phyloP scores from a whole-genome alignment of 208 protist species.

The Leishmania tarentolae region DNA sequence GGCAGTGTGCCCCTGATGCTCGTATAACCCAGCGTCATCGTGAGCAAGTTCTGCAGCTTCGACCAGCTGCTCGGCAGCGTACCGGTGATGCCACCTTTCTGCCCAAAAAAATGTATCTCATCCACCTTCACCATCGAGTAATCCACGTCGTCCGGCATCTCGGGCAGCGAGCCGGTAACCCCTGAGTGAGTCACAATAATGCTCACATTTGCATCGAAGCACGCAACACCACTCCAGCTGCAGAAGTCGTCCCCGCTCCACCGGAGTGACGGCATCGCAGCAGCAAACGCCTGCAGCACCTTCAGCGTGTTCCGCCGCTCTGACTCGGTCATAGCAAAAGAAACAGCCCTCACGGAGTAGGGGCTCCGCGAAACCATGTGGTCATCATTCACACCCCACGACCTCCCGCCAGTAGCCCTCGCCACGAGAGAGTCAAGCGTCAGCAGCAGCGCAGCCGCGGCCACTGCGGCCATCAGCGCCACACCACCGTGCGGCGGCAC shows the following conservation, averaged over 20 bases:
- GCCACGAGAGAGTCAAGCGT: not conserved
- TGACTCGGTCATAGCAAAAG: too few relatives aligned
- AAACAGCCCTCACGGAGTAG: too few relatives aligned
- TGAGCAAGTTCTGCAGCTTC: too few relatives aligned
- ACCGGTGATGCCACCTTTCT: not conserved
- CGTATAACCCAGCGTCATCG: too few relatives aligned
- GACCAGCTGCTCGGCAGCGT: too few relatives aligned
- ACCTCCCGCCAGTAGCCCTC: not conserved
- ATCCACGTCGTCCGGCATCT: conserved; percentile 9
- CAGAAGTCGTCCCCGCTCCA: not conserved
- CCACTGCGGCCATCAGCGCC: not conserved
- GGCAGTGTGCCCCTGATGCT: conserved; percentile 4
- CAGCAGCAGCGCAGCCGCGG: not conserved
- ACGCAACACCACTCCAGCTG: not conserved
- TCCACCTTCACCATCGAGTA: not conserved
- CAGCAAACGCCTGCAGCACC: too few relatives aligned
- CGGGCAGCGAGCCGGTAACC: not conserved
- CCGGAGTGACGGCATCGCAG: too few relatives aligned
- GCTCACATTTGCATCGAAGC: too few relatives aligned
- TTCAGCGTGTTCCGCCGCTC: too few relatives aligned
- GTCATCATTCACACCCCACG: not conserved
- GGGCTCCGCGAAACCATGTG: too few relatives aligned
- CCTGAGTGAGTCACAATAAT: too few relatives aligned
- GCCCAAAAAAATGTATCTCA: not conserved
- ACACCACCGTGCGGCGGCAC: not conserved